phyloP scores from a whole-genome alignment of 202 grass and related monocot species.

The Digitaria exilis region DNA sequence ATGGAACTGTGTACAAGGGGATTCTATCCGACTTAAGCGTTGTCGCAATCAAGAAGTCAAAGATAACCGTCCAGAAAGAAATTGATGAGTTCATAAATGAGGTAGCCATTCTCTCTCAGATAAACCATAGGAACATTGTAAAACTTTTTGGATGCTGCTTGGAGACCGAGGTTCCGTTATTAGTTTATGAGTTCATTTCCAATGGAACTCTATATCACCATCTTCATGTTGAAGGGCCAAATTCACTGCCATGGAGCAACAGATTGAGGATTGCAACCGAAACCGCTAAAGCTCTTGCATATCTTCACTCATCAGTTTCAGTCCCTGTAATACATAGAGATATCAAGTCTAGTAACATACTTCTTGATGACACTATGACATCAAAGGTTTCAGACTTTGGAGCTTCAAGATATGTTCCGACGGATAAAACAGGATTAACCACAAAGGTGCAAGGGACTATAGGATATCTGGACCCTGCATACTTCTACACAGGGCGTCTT shows the following conservation, averaged over 20 bases:
- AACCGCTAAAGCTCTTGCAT: background rate
- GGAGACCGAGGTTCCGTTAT: background rate
- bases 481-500: background rate
- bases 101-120: background rate
- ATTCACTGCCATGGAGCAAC: background rate
- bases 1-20: background rate
- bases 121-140: background rate
- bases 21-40: background rate
- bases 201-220: background rate
- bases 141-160: background rate
- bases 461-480: background rate
- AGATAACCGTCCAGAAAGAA: background rate
- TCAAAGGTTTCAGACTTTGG: background rate
- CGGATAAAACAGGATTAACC: background rate
- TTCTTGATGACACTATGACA: background rate
- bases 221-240: background rate
- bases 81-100: background rate
- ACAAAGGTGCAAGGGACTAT: background rate
- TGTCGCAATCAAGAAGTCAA: background rate
- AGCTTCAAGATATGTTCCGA: background rate
- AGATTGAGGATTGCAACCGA: background rate
- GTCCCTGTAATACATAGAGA: background rate
- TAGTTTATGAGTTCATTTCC: background rate
- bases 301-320: background rate
- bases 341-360: background rate